Percentiles rank a stretch among this genome's conserved stretches.
Conservation (phyloP, 768 basidiomycete species). For the Agrocybe pediades region DNA sequence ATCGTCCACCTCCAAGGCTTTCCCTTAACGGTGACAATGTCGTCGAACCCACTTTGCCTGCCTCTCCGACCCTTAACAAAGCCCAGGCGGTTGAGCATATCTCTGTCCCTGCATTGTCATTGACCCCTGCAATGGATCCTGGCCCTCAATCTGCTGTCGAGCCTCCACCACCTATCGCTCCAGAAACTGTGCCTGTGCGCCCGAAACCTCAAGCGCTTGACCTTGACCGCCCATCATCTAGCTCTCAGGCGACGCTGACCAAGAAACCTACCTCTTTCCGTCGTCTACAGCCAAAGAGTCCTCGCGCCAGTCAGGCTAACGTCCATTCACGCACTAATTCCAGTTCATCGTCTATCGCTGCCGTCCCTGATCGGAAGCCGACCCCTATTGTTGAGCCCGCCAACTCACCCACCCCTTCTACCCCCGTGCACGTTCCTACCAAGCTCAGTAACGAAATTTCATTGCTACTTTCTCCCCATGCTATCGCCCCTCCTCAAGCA, state of each 20-base stretch:
- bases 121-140: background rate
- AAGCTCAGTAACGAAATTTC: background rate
- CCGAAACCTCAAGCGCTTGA: background rate
- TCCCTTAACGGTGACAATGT: slow-evolving; percentile 16
- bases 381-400: background rate
- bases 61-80: too few relatives aligned
- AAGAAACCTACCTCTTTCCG: slow-evolving; percentile 54
- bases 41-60: background rate
- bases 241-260: slow-evolving; percentile 13
- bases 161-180: background rate
- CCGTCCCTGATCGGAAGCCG: background rate
- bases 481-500: background rate
- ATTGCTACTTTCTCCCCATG: background rate
- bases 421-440: background rate
- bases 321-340: slow-evolving; percentile 27
- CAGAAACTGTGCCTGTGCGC: background rate
- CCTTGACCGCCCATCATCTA: slow-evolving; percentile 2
- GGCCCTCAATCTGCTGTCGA: background rate
- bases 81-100: background rate
- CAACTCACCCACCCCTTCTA: background rate
- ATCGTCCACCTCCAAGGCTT: slow-evolving; percentile 22
- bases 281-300: slow-evolving; percentile 37
- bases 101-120: background rate
- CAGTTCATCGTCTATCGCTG: slow-evolving; percentile 22
- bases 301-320: slow-evolving; percentile 14